Base-by-base conservation (phyloP, 768 basidiomycete genomes). In the Boletus rex-veris region DNA sequence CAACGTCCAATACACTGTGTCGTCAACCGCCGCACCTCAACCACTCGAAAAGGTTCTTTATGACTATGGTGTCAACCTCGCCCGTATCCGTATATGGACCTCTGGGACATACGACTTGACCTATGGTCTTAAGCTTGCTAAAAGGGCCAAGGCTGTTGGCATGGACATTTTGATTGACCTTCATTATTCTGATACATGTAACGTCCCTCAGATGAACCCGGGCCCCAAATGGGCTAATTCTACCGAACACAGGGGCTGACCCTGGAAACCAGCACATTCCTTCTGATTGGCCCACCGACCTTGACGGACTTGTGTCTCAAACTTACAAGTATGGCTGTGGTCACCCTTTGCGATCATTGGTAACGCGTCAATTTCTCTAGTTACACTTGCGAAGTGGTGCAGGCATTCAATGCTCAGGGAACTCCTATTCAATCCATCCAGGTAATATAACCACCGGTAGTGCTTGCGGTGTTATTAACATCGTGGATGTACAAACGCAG, bases 21-120 rank as follows among this genome's bases (percentile, higher is more conserved):
- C 47, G 2, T 24, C 43, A 1, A n/a, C 8, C 6, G 10, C 57
- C 37, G 2, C 47, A 9, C n/a, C 47, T 18, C 48, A 50, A 16
- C 61, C 41, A 0, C 45, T 63, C 6, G 57, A 63, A 11, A 30
- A 47, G 5, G 19, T 63, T 19, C 57, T 62, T 33, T 0, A 15
- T 8, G 33, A 40, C 18, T 30, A 45, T 47, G 60, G 61, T 12
- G 44, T 46, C 30, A 54, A 62, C 28, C 52, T 62, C n/a, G 60
- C 60, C 0, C 52, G 53, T 19, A 52, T 62, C 26, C 56, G 60
- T 50, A 9, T 62, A 12, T 52, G 52, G 57, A 58, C 49, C 21
- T 3, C 33, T 12, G 55, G 52, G 19, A 51, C 56, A 16, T 62
- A 58, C 40, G 5, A 63, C 19, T 19, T 54, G 33, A 33, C 6